Evolutionary conservation across 306 rosid species (phyloP), one percentile per base, ranked within the genome.

Genomic region (Luffa aegyptiaca): DNA sequence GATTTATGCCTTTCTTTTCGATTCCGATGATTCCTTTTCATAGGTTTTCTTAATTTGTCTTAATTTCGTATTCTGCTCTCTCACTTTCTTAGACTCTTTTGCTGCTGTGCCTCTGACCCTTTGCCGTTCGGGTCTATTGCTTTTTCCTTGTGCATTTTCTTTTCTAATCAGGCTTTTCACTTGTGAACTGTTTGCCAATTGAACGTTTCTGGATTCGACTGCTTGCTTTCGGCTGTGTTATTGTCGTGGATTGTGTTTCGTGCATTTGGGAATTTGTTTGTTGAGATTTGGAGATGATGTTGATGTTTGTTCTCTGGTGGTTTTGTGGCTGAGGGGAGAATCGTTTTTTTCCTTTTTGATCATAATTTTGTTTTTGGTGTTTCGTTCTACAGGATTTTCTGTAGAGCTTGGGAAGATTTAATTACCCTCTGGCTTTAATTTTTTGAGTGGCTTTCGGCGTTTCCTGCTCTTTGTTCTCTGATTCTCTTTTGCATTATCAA

Each of bases 1-100:
- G 76, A 82, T 82, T 85, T 84, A 56, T 78, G 70, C 63, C 10
- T 8, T 17, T n/a, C 45, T 55, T 21, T 84, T 82, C 8, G 41
- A 41, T 78, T 78, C 31, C 75, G 83, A 79, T 83, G 73, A 78
- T 81, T 82, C 86, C 70, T 42, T 68, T 83, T 66, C 74, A 81
- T 86, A 83, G 86, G 66, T 83, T 86, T 72, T 82, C 84, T 17
- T 79, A 6, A 20, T 81, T 42, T 55, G 17, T 59, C 81, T 76
- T 81, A 26, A 42, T 76, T 75, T 46, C 5, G 63, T 42, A 75
- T 8, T 83, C 18, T 77, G 12, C 57, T 26, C 18, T 71, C 44
- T 16, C 7, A 12, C 57, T 73, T 21, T 66, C 8, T 18, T 21
- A 46, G 4, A 18, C 48, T 37, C 10, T 18, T 37, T 20, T 10